phyloP scores from a whole-genome alignment of 2,329 filamentous ascomycete genomes.

The Chaetomiaceae sp. region DNA sequence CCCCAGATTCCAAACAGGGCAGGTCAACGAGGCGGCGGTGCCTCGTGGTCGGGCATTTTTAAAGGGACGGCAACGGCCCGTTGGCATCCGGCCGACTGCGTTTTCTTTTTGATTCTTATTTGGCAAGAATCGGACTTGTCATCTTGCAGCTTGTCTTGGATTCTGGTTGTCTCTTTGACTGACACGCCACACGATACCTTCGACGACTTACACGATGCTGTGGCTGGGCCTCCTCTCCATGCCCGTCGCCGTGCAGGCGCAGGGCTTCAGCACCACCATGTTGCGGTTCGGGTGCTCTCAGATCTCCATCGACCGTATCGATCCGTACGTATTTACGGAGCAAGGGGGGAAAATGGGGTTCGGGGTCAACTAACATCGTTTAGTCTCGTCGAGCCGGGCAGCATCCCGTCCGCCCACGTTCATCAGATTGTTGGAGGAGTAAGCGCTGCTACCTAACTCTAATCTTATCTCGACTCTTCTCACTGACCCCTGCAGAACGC shows the following conservation, averaged over 20 bases:
- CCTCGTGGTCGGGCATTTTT: not conserved
- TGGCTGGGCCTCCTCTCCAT: slow-evolving; percentile 17
- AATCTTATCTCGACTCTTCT: not conserved
- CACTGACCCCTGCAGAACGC: slow-evolving; percentile 22
- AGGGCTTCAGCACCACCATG: slow-evolving; percentile 22
- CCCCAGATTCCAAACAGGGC: not conserved
- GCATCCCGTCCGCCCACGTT: slow-evolving; percentile 23
- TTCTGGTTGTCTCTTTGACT: not conserved
- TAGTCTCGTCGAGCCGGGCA: slow-evolving; percentile 26
- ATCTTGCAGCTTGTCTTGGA: not conserved
- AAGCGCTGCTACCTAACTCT: not conserved
- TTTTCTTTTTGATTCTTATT: not conserved
- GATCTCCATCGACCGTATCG: slow-evolving; percentile 27
- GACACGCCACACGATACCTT: not conserved
- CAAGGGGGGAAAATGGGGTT: not conserved
- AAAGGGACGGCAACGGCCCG: slow-evolving; percentile 3
- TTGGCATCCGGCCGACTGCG: not conserved
- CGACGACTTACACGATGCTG: slow-evolving; percentile 14
- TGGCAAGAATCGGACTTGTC: not conserved
- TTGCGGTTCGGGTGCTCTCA: slow-evolving; percentile 27
- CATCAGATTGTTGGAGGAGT: slow-evolving; percentile 27
- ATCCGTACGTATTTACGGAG: slow-evolving; percentile 16
- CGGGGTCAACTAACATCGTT: not conserved
- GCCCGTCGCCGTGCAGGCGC: slow-evolving; percentile 20
- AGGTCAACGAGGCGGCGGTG: not conserved